Percentiles rank a stretch among this genome's conserved stretches.
These are phyloP conservation scores for Solioccasus polychromus DNA, from an alignment of 768 basidiomycete species.

Conservation along the genomic window DNA sequence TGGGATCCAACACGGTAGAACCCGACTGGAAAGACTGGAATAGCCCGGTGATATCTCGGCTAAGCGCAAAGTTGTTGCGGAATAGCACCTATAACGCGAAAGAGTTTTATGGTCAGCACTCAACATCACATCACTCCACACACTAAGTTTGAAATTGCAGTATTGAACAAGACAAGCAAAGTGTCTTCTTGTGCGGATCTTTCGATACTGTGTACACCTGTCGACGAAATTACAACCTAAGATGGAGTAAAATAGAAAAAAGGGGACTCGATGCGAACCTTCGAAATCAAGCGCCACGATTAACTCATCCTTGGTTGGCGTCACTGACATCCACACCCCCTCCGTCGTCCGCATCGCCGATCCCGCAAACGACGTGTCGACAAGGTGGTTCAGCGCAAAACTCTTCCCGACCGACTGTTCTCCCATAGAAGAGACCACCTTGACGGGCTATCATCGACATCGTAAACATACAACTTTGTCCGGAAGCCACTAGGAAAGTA, in stretches of 20 bases:
- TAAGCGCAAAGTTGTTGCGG: slow-evolving; percentile 63
- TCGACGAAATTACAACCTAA: too few species aligned
- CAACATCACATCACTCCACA: slow-evolving; percentile 11
- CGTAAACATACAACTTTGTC: too few species aligned
- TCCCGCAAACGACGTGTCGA: slow-evolving; percentile 64
- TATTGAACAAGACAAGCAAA: slow-evolving; percentile 60
- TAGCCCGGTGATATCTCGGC: slow-evolving; percentile 56
- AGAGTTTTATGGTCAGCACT: not conserved
- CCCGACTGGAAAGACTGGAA: slow-evolving; percentile 63
- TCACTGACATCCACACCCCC: slow-evolving; percentile 67
- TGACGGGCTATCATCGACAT: slow-evolving; percentile 51
- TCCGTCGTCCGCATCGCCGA: slow-evolving; percentile 67
- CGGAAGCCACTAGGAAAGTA: rapidly evolving
- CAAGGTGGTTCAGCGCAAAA: slow-evolving; percentile 56
- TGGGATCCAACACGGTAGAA: slow-evolving; percentile 56
- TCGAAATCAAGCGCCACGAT: slow-evolving; percentile 65
- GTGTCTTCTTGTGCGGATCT: slow-evolving; percentile 63
- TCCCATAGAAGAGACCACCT: slow-evolving; percentile 67
- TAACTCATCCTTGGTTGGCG: slow-evolving; percentile 51
- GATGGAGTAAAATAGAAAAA: not conserved
- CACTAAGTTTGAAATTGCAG: slow-evolving; percentile 63
- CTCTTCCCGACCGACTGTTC: slow-evolving; percentile 67
- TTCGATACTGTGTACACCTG: slow-evolving; percentile 64
- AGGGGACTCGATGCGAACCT: slow-evolving; percentile 31
- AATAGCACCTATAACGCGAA: slow-evolving; percentile 53